Percentiles rank a stretch among this genome's conserved stretches.
Evolutionary conservation across 805 yeast genomes (phyloP).

Genomic region (Hermanozyma aechmeae): DNA sequence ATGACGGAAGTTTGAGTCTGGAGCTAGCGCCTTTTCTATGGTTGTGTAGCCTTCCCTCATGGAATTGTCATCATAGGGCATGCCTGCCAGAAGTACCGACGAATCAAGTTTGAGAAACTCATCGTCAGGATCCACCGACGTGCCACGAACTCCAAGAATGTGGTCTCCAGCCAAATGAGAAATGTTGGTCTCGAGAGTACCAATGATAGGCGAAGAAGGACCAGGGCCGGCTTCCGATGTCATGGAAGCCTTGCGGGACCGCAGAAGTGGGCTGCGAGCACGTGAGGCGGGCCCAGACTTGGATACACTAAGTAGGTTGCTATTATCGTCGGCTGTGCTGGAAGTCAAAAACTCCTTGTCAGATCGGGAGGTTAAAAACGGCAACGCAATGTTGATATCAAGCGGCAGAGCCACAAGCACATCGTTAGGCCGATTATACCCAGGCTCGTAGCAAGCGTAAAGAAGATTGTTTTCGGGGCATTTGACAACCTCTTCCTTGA

Average conservation of each 20-base stretch:
- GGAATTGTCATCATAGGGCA: no score
- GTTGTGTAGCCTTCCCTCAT: slow-evolving; percentile 31
- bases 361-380: slow-evolving; percentile 28
- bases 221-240: no score
- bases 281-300: no score
- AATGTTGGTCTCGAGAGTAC: slow-evolving; percentile 30
- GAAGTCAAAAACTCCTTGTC: slow-evolving; percentile 22
- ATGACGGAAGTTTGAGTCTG: slow-evolving; percentile 57
- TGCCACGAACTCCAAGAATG: slow-evolving; percentile 1
- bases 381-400: slow-evolving; percentile 34
- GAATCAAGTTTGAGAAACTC: slow-evolving; percentile 21
- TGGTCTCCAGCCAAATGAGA: slow-evolving; percentile 12
- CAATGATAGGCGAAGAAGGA: slow-evolving; percentile 25
- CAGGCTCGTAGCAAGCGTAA: slow-evolving; percentile 41
- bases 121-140: slow-evolving; percentile 4
- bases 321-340: no score
- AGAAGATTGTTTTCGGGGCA: slow-evolving; percentile 55
- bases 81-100: slow-evolving; percentile 19
- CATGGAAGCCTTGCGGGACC: no score
- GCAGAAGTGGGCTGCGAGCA: no score
- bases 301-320: no score
- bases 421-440: no score
- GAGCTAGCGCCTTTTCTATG: slow-evolving; percentile 37
- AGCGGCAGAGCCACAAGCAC: slow-evolving; percentile 33
- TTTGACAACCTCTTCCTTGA: slow-evolving; percentile 50